Evolutionary conservation across 129 eudicot genomes (phyloP).

Genomic region (Flaveria trinervia): DNA sequence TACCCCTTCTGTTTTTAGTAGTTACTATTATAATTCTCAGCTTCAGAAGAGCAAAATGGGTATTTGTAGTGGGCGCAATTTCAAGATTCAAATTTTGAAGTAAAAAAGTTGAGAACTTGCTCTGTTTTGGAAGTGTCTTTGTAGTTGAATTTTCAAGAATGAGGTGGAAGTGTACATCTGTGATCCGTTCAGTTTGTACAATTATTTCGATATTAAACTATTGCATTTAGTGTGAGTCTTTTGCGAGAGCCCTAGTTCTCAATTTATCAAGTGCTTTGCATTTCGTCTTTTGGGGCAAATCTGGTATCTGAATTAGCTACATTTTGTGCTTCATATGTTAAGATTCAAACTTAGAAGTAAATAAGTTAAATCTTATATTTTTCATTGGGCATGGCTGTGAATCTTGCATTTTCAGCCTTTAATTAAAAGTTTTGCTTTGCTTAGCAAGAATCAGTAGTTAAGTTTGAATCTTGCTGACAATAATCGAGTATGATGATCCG

Average conservation of each 20-base stretch:
- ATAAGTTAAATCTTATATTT: constrained; percentile 5
- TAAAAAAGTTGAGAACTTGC: constrained; percentile 22
- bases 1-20: neutral
- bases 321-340: neutral
- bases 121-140: constrained; percentile 5
- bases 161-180: neutral
- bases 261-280: neutral
- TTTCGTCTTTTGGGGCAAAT: neutral
- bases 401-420: constrained; percentile 11
- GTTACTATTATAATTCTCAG: neutral
- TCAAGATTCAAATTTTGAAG: constrained; percentile 14
- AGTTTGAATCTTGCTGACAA: neutral
- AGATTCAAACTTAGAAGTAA: constrained; percentile 7
- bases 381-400: neutral
- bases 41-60: constrained; percentile 9
- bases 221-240: neutral
- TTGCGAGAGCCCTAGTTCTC: neutral
- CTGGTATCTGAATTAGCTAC: neutral
- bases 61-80: constrained; percentile 2
- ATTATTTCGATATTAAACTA: neutral
- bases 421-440: neutral
- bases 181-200: constrained; percentile 12
- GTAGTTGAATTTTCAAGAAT: constrained; percentile 7
- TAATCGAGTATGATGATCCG: neutral
- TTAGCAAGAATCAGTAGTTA: neutral